A percentile compares a stretch with the other conserved stretches of the same genome.
phyloP scores from a whole-genome alignment of 371 early-diverging fungal genomes.

The Chytridiales sp. region DNA sequence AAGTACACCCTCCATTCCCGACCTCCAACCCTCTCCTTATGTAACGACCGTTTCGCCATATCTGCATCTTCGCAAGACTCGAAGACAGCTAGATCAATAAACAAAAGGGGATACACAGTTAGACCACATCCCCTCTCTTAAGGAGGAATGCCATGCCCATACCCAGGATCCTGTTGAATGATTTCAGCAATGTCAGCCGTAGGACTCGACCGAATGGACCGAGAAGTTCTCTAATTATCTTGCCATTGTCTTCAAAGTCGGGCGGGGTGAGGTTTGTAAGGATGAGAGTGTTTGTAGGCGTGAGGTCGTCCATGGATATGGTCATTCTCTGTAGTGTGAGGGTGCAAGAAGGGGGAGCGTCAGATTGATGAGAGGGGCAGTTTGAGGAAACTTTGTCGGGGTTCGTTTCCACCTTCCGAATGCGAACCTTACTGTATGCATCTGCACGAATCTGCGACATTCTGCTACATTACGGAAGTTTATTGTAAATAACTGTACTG shows the following conservation, averaged over 20 bases:
- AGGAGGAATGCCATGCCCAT: constrained; percentile 8
- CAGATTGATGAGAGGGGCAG: too few species aligned
- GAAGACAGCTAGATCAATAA: constrained; percentile 22
- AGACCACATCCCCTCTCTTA: background rate
- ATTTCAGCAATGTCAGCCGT: background rate
- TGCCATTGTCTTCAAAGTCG: constrained; percentile 66
- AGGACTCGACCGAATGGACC: background rate
- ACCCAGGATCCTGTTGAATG: background rate
- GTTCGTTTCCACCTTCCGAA: too few species aligned
- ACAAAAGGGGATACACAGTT: background rate
- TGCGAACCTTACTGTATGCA: too few species aligned
- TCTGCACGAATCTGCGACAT: too few species aligned
- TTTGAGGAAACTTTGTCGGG: too few species aligned
- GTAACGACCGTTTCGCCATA: constrained; percentile 13
- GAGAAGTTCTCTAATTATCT: constrained; percentile 1
- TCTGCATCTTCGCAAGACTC: constrained; percentile 20
- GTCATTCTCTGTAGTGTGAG: too few species aligned
- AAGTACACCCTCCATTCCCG: constrained; percentile 20
- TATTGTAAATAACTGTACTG: too few species aligned
- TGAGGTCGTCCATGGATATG: too few species aligned
- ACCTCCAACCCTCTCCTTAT: constrained; percentile 14
- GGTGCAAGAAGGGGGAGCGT: too few species aligned
- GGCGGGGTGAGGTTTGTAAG: constrained; percentile 72
- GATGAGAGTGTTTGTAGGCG: constrained; percentile 13
- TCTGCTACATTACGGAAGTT: too few species aligned